phyloP scores from a whole-genome alignment of 495 filamentous ascomycete species.

The Choiromyces venosus region DNA sequence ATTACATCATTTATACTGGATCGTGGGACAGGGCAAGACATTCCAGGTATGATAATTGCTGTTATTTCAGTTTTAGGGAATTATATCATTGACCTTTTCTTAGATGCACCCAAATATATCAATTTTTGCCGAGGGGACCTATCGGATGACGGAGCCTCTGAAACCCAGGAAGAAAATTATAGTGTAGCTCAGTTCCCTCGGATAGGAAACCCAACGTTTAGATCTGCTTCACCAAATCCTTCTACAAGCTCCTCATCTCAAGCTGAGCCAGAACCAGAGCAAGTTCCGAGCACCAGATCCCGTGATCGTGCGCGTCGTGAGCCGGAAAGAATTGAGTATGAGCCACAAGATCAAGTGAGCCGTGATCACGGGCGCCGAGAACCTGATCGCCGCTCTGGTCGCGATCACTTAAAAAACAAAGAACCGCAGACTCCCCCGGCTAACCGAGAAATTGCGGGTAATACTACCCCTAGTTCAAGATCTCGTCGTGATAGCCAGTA shows the following conservation, averaged over 20 bases:
- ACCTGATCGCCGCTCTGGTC: slow-evolving; percentile 22
- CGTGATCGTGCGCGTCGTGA: slow-evolving; percentile 24
- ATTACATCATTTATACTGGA: slow-evolving; percentile 86
- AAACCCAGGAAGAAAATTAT: slow-evolving; percentile 77
- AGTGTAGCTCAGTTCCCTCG: slow-evolving; percentile 93
- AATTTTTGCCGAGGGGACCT: slow-evolving; percentile 93
- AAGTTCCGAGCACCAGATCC: slow-evolving; percentile 28
- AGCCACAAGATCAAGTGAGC: slow-evolving; percentile 20
- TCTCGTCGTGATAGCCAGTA: slow-evolving; percentile 36
- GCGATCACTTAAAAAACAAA: slow-evolving; percentile 20
- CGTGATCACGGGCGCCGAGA: slow-evolving; percentile 32
- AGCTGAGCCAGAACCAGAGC: slow-evolving; percentile 22
- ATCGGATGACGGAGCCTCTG: slow-evolving; percentile 67
- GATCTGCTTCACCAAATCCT: slow-evolving; percentile 81
- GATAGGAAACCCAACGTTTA: slow-evolving; percentile 89
- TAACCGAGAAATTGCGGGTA: slow-evolving; percentile 21
- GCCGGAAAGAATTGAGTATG: slow-evolving; percentile 8
- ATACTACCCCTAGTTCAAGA: slow-evolving; percentile 32
- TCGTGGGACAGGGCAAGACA: slow-evolving; percentile 87
- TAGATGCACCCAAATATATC: slow-evolving; percentile 91
- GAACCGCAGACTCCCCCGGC: slow-evolving; percentile 31
- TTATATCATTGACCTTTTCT: slow-evolving; percentile 19
- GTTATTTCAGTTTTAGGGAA: neutral
- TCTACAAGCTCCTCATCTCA: slow-evolving; percentile 40
- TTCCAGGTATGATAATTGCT: slow-evolving; percentile 52